Conservation (phyloP, 2,329 filamentous ascomycete genomes). For the Lojkania enalia region DNA sequence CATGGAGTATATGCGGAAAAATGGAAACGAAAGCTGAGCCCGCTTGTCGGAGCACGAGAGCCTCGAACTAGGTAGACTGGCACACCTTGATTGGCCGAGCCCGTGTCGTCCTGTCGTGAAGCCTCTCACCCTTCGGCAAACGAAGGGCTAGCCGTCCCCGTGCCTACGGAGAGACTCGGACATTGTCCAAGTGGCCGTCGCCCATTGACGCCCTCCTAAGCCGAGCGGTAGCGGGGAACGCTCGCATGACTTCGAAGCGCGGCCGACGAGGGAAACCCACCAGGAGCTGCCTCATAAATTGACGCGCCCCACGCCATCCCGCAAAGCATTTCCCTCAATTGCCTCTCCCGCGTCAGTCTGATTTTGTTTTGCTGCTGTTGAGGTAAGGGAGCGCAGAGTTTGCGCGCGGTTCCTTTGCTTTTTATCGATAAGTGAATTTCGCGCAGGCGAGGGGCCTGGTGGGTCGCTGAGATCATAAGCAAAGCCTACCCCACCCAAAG, state of each 20-base stretch:
- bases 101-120: neutral
- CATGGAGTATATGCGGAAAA: conserved; percentile 25
- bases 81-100: conserved; percentile 15
- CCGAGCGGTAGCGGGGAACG: conserved; percentile 25
- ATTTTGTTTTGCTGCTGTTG: conserved; percentile 10
- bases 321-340: conserved; percentile 20
- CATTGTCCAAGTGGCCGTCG: conserved; percentile 15
- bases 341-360: conserved; percentile 3
- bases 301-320: conserved; percentile 21
- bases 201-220: conserved; percentile 18
- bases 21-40: conserved; percentile 24
- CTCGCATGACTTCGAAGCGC: conserved; percentile 38
- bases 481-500: no score
- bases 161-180: conserved; percentile 40
- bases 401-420: conserved; percentile 19
- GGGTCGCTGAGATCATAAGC: no score
- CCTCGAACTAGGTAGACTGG: conserved; percentile 5
- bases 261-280: conserved; percentile 32
- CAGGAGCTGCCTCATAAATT: conserved; percentile 15
- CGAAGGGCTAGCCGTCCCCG: conserved; percentile 21
- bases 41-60: conserved; percentile 25
- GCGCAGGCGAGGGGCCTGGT: no score
- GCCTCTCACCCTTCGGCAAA: conserved; percentile 23
- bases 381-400: conserved; percentile 17
- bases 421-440: no score